These are phyloP conservation scores for Leccinum disarticulatum DNA, from an alignment of 768 basidiomycete species.

Conservation along the genomic window DNA sequence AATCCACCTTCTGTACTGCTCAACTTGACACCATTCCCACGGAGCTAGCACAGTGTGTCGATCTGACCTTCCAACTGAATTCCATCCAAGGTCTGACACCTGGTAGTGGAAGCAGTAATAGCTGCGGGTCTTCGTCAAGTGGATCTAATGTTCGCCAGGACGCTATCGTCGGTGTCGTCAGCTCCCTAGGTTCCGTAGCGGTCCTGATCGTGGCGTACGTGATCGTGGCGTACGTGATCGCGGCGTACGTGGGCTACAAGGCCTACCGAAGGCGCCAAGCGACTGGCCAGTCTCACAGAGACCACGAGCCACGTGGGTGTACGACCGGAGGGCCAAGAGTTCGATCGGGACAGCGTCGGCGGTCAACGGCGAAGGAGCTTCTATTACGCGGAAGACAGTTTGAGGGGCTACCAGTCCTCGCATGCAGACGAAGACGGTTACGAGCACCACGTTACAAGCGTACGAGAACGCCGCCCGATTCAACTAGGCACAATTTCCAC, in stretches of 20 bases:
- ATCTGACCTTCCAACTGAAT: conserved; percentile 61
- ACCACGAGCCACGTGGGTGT: conserved; percentile 38
- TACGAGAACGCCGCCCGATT: conserved; percentile 61
- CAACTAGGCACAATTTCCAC: conserved; percentile 64
- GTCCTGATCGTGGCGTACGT: conserved; percentile 67
- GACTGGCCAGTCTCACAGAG: conserved; percentile 74
- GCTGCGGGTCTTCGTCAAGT: conserved; percentile 21
- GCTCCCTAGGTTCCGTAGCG: conserved; percentile 78
- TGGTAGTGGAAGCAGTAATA: conserved; percentile 20
- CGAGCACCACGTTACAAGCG: conserved; percentile 34
- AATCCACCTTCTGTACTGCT: conserved; percentile 65
- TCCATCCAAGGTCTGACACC: conserved; percentile 42
- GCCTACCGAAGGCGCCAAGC: conserved; percentile 66
- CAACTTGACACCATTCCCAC: conserved; percentile 44
- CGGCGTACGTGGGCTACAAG: conserved; percentile 50
- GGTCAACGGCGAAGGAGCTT: conserved; percentile 74
- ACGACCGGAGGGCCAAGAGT: conserved; percentile 66
- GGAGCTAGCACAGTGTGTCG: conserved; percentile 65
- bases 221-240: too few species aligned
- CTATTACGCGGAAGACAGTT: conserved; percentile 84
- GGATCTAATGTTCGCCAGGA: conserved; percentile 56
- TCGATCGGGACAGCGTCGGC: conserved; percentile 75
- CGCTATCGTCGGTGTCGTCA: conserved; percentile 90
- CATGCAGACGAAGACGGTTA: conserved; percentile 38
- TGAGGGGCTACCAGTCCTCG: conserved; percentile 55